These are phyloP conservation scores for Trichophyton verrucosum DNA, from an alignment of 2,329 filamentous ascomycete genomes.

Conservation along the genomic window DNA sequence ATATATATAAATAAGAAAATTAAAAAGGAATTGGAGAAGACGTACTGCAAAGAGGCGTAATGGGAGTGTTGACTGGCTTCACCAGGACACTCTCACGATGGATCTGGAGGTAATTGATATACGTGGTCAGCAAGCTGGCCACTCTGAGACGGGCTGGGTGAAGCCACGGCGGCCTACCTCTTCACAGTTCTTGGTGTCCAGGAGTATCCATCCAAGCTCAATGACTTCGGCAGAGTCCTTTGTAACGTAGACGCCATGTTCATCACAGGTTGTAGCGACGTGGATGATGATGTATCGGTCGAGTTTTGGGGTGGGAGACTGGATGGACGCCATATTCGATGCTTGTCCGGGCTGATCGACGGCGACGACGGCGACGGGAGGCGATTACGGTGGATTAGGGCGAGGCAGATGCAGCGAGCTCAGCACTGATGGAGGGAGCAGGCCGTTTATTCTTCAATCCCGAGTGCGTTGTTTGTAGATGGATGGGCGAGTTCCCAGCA, in stretches of 20 bases:
- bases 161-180: constrained; percentile 51
- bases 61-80: constrained; percentile 96
- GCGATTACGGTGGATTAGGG: too few species aligned
- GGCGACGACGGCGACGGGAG: too few species aligned
- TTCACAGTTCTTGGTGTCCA: constrained; percentile 81
- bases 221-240: constrained; percentile 99
- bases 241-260: constrained; percentile 97
- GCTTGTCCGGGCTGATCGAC: too few species aligned
- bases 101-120: constrained; percentile 44
- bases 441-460: too few species aligned
- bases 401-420: too few species aligned
- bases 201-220: constrained; percentile 93
- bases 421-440: too few species aligned
- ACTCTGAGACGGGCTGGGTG: constrained; percentile 6
- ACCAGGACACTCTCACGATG: constrained; percentile 93
- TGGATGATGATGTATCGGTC: constrained; percentile 98
- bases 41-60: constrained; percentile 97
- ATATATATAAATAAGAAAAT: neutral
- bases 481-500: too few species aligned
- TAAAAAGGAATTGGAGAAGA: constrained; percentile 22
- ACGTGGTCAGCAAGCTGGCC: constrained; percentile 7
- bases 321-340: constrained; percentile 29
- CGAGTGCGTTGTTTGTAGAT: too few species aligned
- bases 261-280: constrained; percentile 96
- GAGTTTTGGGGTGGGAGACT: constrained; percentile 54